These are phyloP conservation scores for Colletotrichum siamense DNA, from an alignment of 2,329 filamentous ascomycete genomes.

Conservation along the genomic window DNA sequence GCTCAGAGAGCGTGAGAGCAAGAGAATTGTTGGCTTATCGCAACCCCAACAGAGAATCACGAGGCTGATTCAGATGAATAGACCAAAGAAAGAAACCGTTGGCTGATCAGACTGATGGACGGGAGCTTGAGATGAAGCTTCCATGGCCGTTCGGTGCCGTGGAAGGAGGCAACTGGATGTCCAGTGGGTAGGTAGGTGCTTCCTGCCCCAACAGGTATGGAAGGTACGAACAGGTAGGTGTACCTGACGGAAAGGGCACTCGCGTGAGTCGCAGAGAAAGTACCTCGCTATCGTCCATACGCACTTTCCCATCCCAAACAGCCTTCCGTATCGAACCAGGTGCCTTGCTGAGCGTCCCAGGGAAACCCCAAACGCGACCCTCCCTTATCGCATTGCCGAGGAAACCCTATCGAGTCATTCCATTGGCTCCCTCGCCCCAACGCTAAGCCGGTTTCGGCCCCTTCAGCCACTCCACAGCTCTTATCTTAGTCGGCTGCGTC, in stretches of 20 bases:
- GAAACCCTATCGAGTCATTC: constrained; percentile 28
- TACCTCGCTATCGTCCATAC: constrained; percentile 2
- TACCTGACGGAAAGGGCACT: not conserved
- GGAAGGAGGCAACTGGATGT: not conserved
- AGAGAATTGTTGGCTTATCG: not conserved
- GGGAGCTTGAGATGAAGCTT: not conserved
- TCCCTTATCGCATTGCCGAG: constrained; percentile 32
- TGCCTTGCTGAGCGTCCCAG: constrained; percentile 1
- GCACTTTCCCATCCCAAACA: constrained; percentile 13
- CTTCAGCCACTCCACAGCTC: constrained; percentile 23
- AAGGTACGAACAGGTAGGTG: not conserved
- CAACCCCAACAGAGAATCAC: not conserved
- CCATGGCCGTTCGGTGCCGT: not conserved
- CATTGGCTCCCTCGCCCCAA: constrained; percentile 25
- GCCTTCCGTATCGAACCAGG: constrained; percentile 5
- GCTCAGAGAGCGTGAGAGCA: not conserved
- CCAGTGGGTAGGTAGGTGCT: not conserved
- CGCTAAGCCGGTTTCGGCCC: constrained; percentile 30
- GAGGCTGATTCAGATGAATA: not conserved
- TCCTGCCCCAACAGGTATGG: not conserved
- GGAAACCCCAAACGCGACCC: constrained; percentile 20
- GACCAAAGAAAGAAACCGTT: not conserved
- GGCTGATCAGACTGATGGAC: not conserved
- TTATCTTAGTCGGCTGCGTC: constrained; percentile 27
- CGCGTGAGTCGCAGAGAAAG: not conserved